Evolutionary conservation across 2,329 filamentous ascomycete species (phyloP), one percentile per base, ranked within the genome.

Genomic region (Nemania diffusa): DNA sequence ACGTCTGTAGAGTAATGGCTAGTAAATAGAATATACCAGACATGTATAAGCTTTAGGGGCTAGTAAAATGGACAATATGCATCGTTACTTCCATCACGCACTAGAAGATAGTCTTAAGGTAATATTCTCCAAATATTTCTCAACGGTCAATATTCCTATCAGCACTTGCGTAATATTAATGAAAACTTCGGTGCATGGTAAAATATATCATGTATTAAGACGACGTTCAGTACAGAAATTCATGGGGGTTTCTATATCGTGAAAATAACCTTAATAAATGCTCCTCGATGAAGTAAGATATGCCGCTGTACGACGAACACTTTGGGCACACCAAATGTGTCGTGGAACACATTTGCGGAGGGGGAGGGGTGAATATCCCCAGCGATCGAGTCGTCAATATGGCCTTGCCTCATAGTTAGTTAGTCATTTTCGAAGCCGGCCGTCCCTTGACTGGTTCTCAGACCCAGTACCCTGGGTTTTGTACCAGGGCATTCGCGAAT

Each of bases 381-480:
- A 15, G 40, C 15, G 40, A 15, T 15, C 40, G 13, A 40, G 34
- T 40, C 34, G 13, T 40, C 13, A 9, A 40, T 15, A 40, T 20
- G 15, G 34, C 17, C 20, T 24, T 15, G 5, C 8, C n/a, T 48
- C 44, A 37, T 22, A n/a, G 17, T 9, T 46, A 22, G 42, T 51
- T 27, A 9, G 40, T 29, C 22, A 2, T 24, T 34, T 40, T 20
- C 11, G 52, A 50, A 3, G 20, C 11, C 32, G 15, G 17, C 15
- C 13, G 42, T 44, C 58, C 58, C 58, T 62, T 62, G 1, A 44
- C 24, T 46, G 24, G 51, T 34, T 22, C n/a, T 15, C 29, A 29
- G 15, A 1, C 48, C 26, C 34, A 9, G 22, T 24, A 13, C 57
- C 44, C 29, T 42, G 11, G 22, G 32, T 42, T 52, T n/a, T 53